These are phyloP conservation scores for Bipolaris zeicola DNA, from an alignment of 2,329 filamentous ascomycete genomes.

Conservation along the genomic window DNA sequence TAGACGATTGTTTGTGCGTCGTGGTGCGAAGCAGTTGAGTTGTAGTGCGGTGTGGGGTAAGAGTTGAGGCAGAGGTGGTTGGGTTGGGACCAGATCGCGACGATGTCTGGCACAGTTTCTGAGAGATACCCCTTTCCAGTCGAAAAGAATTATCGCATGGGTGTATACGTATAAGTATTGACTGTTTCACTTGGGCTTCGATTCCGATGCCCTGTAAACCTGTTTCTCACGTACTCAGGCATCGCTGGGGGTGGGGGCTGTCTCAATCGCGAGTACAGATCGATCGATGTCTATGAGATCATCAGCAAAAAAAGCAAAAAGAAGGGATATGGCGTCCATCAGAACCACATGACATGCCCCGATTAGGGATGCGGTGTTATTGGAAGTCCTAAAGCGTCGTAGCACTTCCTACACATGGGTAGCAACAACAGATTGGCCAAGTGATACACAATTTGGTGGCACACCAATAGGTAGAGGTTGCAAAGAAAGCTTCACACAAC, in stretches of 20 bases:
- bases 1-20: neutral
- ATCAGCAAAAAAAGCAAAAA: neutral
- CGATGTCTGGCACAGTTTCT: neutral
- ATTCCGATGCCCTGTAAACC: slow-evolving; percentile 1
- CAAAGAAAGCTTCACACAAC: neutral
- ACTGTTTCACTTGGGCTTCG: neutral
- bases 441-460: neutral
- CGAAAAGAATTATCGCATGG: neutral
- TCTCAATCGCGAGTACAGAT: neutral
- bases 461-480: slow-evolving; percentile 1
- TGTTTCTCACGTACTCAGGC: neutral
- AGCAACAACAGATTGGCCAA: neutral
- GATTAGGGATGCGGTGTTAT: neutral
- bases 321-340: neutral
- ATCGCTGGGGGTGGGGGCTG: neutral
- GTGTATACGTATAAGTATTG: neutral
- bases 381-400: neutral
- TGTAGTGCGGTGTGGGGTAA: neutral
- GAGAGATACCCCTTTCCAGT: neutral
- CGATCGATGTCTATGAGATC: neutral
- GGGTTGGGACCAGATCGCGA: neutral
- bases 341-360: neutral
- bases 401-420: neutral
- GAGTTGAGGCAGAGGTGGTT: neutral
- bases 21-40: no score